Percentiles rank a stretch among this genome's conserved stretches.
These are phyloP conservation scores for Omphalea diandra DNA, from an alignment of 441 rosid genomes.

Conservation along the genomic window DNA sequence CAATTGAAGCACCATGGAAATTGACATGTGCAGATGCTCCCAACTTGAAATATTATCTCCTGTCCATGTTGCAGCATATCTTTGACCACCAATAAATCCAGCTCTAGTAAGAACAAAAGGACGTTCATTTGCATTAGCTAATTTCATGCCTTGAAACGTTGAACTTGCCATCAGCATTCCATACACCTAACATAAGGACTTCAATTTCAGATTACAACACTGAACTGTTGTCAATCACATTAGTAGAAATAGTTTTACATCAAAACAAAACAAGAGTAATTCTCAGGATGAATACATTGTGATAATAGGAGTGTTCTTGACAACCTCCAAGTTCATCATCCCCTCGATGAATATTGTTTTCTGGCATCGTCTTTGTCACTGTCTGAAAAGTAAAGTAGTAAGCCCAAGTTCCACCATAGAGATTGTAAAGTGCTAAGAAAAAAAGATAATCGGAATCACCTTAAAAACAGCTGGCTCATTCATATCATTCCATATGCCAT, in stretches of 20 bases:
- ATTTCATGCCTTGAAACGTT: constrained; percentile 82
- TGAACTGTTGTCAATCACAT: background rate
- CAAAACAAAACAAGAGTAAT: constrained; percentile 12
- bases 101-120: constrained; percentile 98
- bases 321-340: constrained; percentile 85
- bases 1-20: constrained; percentile 93
- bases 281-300: constrained; percentile 61
- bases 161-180: constrained; percentile 96
- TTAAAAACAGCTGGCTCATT: constrained; percentile 92
- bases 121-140: constrained; percentile 68
- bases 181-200: constrained; percentile 56
- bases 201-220: constrained; percentile 2
- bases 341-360: constrained; percentile 76
- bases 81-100: constrained; percentile 91
- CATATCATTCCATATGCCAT: constrained; percentile 99
- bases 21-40: constrained; percentile 93
- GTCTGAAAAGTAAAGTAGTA: constrained; percentile 42
- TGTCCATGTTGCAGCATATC: constrained; percentile 95
- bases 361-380: constrained; percentile 92
- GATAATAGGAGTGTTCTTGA: constrained; percentile 82
- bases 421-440: background rate
- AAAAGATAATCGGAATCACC: constrained; percentile 35
- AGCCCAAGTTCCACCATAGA: constrained; percentile 18
- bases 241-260: background rate
- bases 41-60: constrained; percentile 95